Base-by-base conservation (phyloP, 768 basidiomycete genomes). In the Symmetrospora coprosmae region DNA sequence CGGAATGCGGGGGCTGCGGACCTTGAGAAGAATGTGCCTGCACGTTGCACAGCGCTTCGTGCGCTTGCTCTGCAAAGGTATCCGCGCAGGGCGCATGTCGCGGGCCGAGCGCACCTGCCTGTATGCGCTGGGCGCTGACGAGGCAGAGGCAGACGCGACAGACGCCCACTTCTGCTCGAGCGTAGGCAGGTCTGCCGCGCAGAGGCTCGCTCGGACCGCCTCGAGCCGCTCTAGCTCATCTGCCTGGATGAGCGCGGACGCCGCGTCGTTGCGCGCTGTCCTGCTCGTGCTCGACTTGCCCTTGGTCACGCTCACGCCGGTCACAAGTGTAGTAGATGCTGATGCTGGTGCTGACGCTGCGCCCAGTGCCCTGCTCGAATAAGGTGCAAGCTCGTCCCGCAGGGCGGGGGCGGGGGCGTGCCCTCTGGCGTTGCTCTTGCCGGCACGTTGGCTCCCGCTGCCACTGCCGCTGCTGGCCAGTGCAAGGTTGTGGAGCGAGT, bases 41-140 rank as follows among this genome's bases (percentile, higher is more conserved):
- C 94, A 99, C 1, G 78, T 79, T 14, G 89, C 84, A 74, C 94
- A 99, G 3, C 94, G 87, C 73, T 97, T 97, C 2, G 90, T 89
- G 51, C 85, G 81, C 72, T 96, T 97, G 0, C 89, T 86, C 65
- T 86, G 87, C 0, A 99, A 77, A 0, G 88, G 90, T 66, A 96
- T 87, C 31, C 94, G 85, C 45, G 87, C 76, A 0, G 94, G 94
- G 70, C 81, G 81, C 13, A 50, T 17, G 14, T 53, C 51, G n/a
- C n/a, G n/a, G n/a, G n/a, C n/a, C n/a, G n/a, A n/a, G n/a, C n/a
- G n/a, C n/a, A n/a, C n/a, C n/a, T n/a, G n/a, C n/a, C n/a, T n/a
- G n/a, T n/a, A n/a, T n/a, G n/a, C n/a, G n/a, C n/a, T n/a, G n/a
- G n/a, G n/a, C n/a, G n/a, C n/a, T n/a, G n/a, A n/a, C n/a, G n/a